phyloP scores from a whole-genome alignment of 2,329 filamentous ascomycete species.

The Xylaria hypoxylon region DNA sequence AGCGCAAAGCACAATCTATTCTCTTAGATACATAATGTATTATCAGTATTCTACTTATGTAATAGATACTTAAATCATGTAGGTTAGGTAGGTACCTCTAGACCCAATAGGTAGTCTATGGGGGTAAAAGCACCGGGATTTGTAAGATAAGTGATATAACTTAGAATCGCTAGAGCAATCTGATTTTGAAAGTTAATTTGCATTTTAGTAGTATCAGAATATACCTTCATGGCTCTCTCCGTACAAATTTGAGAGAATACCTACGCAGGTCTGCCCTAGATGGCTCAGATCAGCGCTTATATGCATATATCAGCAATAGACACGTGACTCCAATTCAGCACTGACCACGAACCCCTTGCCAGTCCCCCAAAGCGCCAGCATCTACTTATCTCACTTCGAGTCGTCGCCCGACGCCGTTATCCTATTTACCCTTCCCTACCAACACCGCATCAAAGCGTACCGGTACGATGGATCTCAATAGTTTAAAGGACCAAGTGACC shows the following conservation, averaged over 20 bases:
- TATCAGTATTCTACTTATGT: too few species aligned
- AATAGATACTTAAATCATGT: too few species aligned
- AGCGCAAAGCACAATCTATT: not conserved
- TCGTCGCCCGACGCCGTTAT: slow-evolving; percentile 26
- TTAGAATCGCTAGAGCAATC: too few species aligned
- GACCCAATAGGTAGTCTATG: not conserved
- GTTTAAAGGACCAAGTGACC: slow-evolving; percentile 85
- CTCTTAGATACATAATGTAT: slow-evolving; percentile 10
- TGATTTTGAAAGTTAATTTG: not conserved
- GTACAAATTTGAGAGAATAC: not conserved
- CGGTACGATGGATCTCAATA: slow-evolving; percentile 82
- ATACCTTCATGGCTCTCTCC: not conserved
- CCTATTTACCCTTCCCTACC: slow-evolving; percentile 14
- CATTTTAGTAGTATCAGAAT: not conserved
- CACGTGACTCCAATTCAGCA: slow-evolving; percentile 26
- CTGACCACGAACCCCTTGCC: slow-evolving; percentile 12
- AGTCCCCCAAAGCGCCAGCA: slow-evolving; percentile 34
- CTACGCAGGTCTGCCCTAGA: not conserved
- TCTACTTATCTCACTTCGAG: slow-evolving; percentile 21
- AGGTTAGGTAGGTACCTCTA: not conserved
- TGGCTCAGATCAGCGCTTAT: not conserved
- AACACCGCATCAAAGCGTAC: slow-evolving; percentile 28
- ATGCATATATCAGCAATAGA: slow-evolving; percentile 11
- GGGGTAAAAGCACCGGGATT: not conserved
- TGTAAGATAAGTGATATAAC: not conserved